Percentiles rank a stretch among this genome's conserved stretches.
phyloP scores from a whole-genome alignment of 805 yeast species.

The Wickerhamomyces alni region DNA sequence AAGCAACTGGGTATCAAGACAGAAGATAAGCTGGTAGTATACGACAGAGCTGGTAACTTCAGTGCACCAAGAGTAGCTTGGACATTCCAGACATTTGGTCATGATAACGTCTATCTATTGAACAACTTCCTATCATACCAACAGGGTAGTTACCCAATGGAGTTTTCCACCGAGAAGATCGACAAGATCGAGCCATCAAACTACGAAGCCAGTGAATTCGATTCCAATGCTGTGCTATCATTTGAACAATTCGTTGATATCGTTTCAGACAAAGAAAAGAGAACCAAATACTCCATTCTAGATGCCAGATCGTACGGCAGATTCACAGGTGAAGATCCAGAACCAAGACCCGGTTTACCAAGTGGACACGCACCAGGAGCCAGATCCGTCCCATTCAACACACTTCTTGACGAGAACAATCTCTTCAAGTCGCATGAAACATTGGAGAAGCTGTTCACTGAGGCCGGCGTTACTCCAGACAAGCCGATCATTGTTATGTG shows the following conservation, averaged over 20 bases:
- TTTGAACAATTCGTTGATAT: slow-evolving; percentile 63
- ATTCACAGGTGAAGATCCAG: slow-evolving; percentile 75
- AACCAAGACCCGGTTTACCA: slow-evolving; percentile 82
- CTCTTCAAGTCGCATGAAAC: slow-evolving; percentile 43
- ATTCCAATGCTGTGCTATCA: slow-evolving; percentile 46
- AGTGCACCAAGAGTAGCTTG: slow-evolving; percentile 90
- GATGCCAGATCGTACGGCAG: slow-evolving; percentile 82
- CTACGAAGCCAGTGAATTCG: slow-evolving; percentile 32
- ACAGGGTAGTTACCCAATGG: slow-evolving; percentile 39
- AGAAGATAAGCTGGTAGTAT: slow-evolving; percentile 64
- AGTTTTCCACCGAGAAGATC: slow-evolving; percentile 19
- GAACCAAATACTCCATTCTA: slow-evolving; percentile 45
- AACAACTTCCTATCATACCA: slow-evolving; percentile 61
- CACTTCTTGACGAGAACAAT: slow-evolving; percentile 44
- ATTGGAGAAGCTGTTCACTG: slow-evolving; percentile 41
- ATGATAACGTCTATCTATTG: slow-evolving; percentile 58
- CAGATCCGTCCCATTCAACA: slow-evolving; percentile 66
- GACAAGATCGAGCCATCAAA: slow-evolving; percentile 13
- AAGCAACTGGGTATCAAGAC: slow-evolving; percentile 48
- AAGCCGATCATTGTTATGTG: slow-evolving; percentile 84
- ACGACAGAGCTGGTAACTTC: slow-evolving; percentile 81
- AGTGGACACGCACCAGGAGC: slow-evolving; percentile 90
- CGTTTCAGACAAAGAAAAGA: slow-evolving; percentile 42
- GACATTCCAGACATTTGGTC: slow-evolving; percentile 81
- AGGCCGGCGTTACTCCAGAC: slow-evolving; percentile 27